Conservation (phyloP, 371 early-diverging fungal species). For the Zychaea mexicana region DNA sequence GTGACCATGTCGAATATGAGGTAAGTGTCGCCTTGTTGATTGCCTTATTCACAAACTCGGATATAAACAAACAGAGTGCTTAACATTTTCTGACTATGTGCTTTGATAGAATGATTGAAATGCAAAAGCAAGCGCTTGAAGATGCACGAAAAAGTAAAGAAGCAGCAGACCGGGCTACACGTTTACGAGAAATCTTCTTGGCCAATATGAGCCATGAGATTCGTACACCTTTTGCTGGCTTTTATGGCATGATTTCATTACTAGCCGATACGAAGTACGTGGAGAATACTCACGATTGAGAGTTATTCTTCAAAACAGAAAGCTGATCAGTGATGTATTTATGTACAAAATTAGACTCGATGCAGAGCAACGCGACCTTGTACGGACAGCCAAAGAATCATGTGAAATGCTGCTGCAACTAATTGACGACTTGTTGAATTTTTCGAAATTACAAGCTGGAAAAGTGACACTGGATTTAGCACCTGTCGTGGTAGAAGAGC, state of each 20-base stretch:
- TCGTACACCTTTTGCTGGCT: conserved; percentile 60
- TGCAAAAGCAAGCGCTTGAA: conserved; percentile 45
- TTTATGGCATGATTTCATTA: conserved; percentile 60
- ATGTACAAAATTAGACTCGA: conserved; percentile 25
- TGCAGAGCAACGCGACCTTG: conserved; percentile 60
- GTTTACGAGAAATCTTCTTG: conserved; percentile 51
- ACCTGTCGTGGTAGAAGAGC: conserved; percentile 54
- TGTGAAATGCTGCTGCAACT: conserved; percentile 61
- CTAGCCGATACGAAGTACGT: conserved; percentile 44
- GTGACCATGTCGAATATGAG: conserved; percentile 39
- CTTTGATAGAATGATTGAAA: conserved; percentile 41
- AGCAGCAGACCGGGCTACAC: conserved; percentile 44
- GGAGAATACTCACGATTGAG: too few species aligned
- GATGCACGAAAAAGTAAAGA: conserved; percentile 48
- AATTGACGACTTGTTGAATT: conserved; percentile 66
- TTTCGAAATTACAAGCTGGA: conserved; percentile 65
- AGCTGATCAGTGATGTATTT: too few species aligned
- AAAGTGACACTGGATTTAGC: conserved; percentile 57
- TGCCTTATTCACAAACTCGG: background rate
- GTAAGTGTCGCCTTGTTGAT: conserved; percentile 3
- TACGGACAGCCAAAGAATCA: conserved; percentile 60
- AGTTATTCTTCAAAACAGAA: too few species aligned
- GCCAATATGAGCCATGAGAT: conserved; percentile 63
- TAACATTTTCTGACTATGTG: background rate
- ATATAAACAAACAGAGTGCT: background rate